These are phyloP conservation scores for Coleophoma cylindrospora DNA, from an alignment of 2,329 filamentous ascomycete genomes.

Conservation along the genomic window DNA sequence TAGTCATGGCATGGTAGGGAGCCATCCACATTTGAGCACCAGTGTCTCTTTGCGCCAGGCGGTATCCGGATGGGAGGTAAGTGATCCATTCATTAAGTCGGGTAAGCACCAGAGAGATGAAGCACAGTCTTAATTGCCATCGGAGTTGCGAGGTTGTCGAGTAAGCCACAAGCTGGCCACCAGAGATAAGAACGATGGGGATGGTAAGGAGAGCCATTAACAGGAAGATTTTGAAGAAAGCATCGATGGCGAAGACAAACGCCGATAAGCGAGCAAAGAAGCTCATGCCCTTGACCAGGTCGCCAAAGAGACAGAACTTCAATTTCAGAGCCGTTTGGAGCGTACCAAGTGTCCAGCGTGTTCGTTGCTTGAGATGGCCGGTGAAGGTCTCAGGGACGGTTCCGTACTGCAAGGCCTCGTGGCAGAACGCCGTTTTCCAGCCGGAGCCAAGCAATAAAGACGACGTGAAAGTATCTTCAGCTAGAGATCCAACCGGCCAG, in stretches of 20 bases:
- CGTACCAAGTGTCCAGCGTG: constrained; percentile 50
- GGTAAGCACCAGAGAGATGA: constrained; percentile 43
- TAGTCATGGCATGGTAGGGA: constrained; percentile 53
- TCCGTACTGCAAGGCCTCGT: constrained; percentile 56
- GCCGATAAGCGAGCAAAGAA: constrained; percentile 53
- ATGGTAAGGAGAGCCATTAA: constrained; percentile 51
- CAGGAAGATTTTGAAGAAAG: constrained; percentile 50
- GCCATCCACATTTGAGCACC: constrained; percentile 59
- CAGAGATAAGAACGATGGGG: constrained; percentile 52
- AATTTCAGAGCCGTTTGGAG: constrained; percentile 56
- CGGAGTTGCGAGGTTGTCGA: constrained; percentile 46
- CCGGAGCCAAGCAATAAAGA: constrained; percentile 53
- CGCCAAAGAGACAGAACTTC: constrained; percentile 53
- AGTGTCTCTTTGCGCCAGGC: constrained; percentile 51
- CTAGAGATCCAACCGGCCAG: constrained; percentile 53
- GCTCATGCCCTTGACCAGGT: constrained; percentile 46
- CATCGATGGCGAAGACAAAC: constrained; percentile 50
- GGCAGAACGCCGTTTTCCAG: constrained; percentile 57
- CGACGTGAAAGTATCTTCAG: constrained; percentile 57
- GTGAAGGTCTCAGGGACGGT: constrained; percentile 52
- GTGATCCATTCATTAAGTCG: constrained; percentile 52
- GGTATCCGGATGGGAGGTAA: constrained; percentile 54
- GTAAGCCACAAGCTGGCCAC: constrained; percentile 52
- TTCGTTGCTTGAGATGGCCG: constrained; percentile 51
- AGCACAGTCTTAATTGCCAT: constrained; percentile 52